phyloP scores from a whole-genome alignment of 176 grass and related monocot genomes.

The Carex kokanica region DNA sequence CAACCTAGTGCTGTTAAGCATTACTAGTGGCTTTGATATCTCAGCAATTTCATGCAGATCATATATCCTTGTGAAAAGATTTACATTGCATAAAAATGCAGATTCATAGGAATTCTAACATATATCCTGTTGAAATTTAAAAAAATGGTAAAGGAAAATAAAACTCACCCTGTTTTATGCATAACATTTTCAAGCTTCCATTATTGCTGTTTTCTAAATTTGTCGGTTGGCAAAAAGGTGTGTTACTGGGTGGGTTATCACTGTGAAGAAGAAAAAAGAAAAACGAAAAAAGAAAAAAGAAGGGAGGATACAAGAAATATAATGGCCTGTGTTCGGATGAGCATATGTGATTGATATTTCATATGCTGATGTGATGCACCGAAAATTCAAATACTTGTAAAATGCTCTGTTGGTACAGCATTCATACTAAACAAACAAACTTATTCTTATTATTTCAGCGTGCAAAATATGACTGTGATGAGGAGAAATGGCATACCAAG shows the following conservation, averaged over 20 bases:
- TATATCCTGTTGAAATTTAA: not conserved
- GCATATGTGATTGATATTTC: not conserved
- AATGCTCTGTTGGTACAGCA: not conserved
- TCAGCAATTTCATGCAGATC: not conserved
- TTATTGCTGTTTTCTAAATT: not conserved
- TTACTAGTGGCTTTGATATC: not conserved
- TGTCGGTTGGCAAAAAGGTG: not conserved
- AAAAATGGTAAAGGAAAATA: not conserved
- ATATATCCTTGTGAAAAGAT: not conserved
- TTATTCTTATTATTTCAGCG: constrained; percentile 14
- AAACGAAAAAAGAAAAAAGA: no score
- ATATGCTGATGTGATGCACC: not conserved
- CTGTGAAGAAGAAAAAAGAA: not conserved
- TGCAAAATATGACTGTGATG: not conserved
- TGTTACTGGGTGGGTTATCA: not conserved
- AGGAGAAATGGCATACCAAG: not conserved
- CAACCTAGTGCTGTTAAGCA: constrained; percentile 2
- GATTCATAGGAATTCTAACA: not conserved
- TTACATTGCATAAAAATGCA: not conserved
- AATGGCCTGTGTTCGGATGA: not conserved
- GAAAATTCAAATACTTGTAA: not conserved
- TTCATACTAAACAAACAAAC: not conserved
- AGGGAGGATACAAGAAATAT: not conserved
- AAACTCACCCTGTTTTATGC: constrained; percentile 1
- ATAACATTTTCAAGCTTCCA: not conserved